Conservation (phyloP, 805 yeast genomes). For the Wickerhamiella nectarea region DNA sequence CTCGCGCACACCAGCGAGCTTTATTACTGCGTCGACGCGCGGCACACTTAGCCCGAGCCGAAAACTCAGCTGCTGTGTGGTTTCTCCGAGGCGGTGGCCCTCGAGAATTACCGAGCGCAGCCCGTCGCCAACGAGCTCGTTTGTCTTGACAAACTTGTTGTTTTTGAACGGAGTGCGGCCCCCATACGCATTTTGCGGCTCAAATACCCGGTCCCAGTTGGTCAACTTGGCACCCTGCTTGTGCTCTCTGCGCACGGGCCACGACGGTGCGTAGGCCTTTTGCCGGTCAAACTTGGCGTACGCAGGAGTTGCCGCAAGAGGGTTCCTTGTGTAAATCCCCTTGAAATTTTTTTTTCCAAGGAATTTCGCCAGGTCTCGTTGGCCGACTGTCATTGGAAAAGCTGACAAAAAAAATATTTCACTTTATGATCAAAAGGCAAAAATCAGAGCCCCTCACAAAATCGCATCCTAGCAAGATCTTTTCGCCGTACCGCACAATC, state of each 20-base stretch:
- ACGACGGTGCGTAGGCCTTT: slow-evolving; percentile 20
- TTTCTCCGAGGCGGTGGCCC: slow-evolving; percentile 40
- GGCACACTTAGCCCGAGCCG: slow-evolving; percentile 69
- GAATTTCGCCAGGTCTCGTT: slow-evolving; percentile 42
- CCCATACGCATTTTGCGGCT: slow-evolving; percentile 11
- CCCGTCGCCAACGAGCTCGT: slow-evolving; percentile 41
- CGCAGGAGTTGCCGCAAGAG: slow-evolving; percentile 36
- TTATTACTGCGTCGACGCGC: slow-evolving; percentile 77
- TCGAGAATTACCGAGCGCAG: slow-evolving; percentile 48
- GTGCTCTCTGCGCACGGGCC: slow-evolving; percentile 23
- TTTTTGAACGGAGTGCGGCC: slow-evolving; percentile 61
- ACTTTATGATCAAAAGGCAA: slow-evolving; percentile 2
- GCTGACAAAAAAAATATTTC: background rate
- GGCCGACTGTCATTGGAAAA: slow-evolving; percentile 16
- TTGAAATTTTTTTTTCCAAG: slow-evolving; percentile 73
- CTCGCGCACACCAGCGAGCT: slow-evolving; percentile 51
- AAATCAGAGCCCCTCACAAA: background rate
- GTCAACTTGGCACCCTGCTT: slow-evolving; percentile 15
- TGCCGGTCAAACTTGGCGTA: slow-evolving; percentile 58
- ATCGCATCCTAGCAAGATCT: slow-evolving; percentile 7
- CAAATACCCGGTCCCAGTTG: slow-evolving; percentile 23
- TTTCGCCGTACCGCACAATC: slow-evolving; percentile 27
- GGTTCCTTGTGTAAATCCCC: slow-evolving; percentile 69
- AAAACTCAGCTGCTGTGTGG: slow-evolving; percentile 63
- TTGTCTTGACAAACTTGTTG: slow-evolving; percentile 58